These are phyloP conservation scores for Crithidia mellificae DNA, from an alignment of 208 protist genomes.

Conservation along the genomic window DNA sequence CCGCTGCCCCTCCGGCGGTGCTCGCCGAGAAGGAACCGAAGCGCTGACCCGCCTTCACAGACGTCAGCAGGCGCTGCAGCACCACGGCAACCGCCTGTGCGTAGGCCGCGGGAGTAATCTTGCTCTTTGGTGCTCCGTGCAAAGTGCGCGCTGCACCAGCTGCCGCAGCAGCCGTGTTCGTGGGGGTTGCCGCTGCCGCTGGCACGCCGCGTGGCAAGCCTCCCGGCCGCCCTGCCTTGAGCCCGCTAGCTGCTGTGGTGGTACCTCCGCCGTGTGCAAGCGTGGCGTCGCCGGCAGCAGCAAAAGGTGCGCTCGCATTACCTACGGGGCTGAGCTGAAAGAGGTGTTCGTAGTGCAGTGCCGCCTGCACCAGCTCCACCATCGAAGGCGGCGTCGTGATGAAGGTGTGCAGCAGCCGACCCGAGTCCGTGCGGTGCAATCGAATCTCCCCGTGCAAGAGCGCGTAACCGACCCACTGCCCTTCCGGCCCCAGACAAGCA, in stretches of 20 bases:
- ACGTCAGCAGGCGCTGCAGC: constrained; percentile 53
- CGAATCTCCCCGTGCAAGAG: constrained; percentile 73
- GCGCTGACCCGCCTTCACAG: constrained; percentile 16
- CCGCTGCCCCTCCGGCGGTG: constrained; percentile 5
- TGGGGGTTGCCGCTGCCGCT: not conserved
- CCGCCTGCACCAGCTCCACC: constrained; percentile 64
- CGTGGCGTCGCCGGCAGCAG: no score
- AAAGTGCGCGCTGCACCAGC: not conserved
- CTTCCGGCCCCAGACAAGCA: constrained; percentile 49
- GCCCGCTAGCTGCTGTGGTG: no score
- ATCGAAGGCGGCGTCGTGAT: constrained; percentile 61
- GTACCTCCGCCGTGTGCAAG: no score
- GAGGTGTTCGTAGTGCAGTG: constrained; percentile 56
- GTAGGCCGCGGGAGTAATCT: constrained; percentile 16
- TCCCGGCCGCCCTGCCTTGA: not conserved
- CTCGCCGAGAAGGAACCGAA: constrained; percentile 4
- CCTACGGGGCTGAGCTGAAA: constrained; percentile 27
- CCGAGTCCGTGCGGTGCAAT: constrained; percentile 70
- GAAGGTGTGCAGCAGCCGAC: constrained; percentile 73
- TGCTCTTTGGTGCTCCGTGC: constrained; percentile 10
- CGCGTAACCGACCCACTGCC: constrained; percentile 72
- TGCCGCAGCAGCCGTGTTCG: not conserved
- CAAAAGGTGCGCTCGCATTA: no score
- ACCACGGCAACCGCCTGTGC: constrained; percentile 55
- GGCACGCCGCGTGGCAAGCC: not conserved